Base-by-base conservation (phyloP, 2,329 filamentous ascomycete genomes). In the Diaporthe humulicola region DNA sequence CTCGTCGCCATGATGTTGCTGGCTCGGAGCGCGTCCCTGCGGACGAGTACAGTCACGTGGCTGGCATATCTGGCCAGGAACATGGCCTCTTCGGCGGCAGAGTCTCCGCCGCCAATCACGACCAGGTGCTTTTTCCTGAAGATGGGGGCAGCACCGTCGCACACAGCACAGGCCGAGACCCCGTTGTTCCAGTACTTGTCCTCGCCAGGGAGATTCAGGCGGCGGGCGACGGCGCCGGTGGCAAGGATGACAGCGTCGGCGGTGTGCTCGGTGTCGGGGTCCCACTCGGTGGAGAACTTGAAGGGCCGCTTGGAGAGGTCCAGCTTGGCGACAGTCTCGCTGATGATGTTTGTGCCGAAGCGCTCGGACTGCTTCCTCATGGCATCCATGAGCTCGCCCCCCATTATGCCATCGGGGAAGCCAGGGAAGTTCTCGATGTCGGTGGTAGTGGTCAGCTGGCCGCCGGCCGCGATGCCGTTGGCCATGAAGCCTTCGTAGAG, bases 391-490 rank as follows among this genome's bases (percentile, higher is more conserved):
- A 99, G 88, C 81, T 95, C 93, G 73, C 90, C 86, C 78, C 97
- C 97, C 86, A 95, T 94, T 83, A 99, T 95, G 77, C 93, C 94
- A 80, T 94, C 91, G 81, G 94, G 94, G 87, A 98, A 99, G 64
- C 97, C 97, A 36, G 97, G 97, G 86, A 93, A 99, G 90, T 99
- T 99, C 89, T 99, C 97, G 75, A 99, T 92, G 79, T 99, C 97
- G 81, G 98, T 98, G 73, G 97, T 99, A 36, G 97, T 99, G 73
- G 97, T 99, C 79, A 99, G 90, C 89, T 99, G 97, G 74, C 97
- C 97, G 79, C 97, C 97, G 58, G 97, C 95, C 9, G 97, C 97
- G 81, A 97, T 98, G 81, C 96, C 97, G 82, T 98, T 97, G 80
- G 97, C 97, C 84, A 99, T 92, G 90, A 99, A 98, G 80, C 97